Conservation (phyloP, 2,329 filamentous ascomycete genomes). For the Colletotrichum eleusines region DNA sequence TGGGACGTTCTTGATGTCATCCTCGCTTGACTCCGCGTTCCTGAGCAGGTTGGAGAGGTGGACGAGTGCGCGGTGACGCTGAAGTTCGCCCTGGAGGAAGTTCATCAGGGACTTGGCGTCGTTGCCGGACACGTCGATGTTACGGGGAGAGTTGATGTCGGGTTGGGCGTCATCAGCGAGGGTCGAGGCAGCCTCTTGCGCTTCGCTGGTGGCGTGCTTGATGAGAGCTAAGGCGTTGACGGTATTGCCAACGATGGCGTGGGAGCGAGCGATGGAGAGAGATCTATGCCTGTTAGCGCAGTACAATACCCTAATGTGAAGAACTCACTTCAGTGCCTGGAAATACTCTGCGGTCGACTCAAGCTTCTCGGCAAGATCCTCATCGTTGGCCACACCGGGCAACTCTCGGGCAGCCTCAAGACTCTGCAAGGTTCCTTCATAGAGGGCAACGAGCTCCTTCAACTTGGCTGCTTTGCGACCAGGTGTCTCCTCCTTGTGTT, state of each 20-base stretch:
- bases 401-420: conserved; percentile 91
- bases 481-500: conserved; percentile 72
- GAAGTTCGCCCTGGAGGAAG: conserved; percentile 77
- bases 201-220: conserved; percentile 76
- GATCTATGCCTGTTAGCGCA: conserved; percentile 64
- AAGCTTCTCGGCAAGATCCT: conserved; percentile 80
- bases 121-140: conserved; percentile 73
- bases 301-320: neutral
- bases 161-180: conserved; percentile 50
- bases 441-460: conserved; percentile 88
- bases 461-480: conserved; percentile 83
- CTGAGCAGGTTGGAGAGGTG: conserved; percentile 78
- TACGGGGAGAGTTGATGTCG: conserved; percentile 64
- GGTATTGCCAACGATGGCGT: conserved; percentile 78
- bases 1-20: conserved; percentile 63
- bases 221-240: conserved; percentile 89
- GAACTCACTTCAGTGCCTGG: conserved; percentile 81
- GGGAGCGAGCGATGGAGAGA: conserved; percentile 86
- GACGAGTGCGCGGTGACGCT: conserved; percentile 86
- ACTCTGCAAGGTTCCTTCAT: conserved; percentile 91
- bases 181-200: conserved; percentile 62
- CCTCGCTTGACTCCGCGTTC: conserved; percentile 55
- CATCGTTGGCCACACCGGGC: conserved; percentile 89
- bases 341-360: conserved; percentile 86
- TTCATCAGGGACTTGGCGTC: conserved; percentile 70